These are phyloP conservation scores for Candolleomyces aberdarensis DNA, from an alignment of 768 basidiomycete genomes.

Conservation along the genomic window DNA sequence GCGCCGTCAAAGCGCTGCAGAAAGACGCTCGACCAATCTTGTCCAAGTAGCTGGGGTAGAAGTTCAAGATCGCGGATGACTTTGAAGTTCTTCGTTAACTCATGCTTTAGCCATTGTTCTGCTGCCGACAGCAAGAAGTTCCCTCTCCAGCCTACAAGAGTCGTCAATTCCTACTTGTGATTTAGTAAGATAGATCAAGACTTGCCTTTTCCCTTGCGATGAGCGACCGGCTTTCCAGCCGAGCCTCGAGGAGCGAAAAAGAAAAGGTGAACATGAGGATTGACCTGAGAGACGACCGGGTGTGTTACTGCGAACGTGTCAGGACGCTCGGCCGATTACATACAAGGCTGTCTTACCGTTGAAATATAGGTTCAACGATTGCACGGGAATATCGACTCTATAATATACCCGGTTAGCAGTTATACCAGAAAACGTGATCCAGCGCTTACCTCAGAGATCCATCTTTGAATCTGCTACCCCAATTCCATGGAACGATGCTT, in stretches of 20 bases:
- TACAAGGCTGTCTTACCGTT: slow-evolving; percentile 49
- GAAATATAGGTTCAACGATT: slow-evolving; percentile 84
- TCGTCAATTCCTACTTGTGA: neutral
- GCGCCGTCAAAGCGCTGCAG: slow-evolving; percentile 89
- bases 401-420: neutral
- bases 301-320: slow-evolving; percentile 62
- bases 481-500: slow-evolving; percentile 85
- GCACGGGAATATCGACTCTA: slow-evolving; percentile 94
- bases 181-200: slow-evolving; percentile 16
- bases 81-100: slow-evolving; percentile 96
- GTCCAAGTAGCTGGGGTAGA: slow-evolving; percentile 87
- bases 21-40: slow-evolving; percentile 96
- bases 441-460: slow-evolving; percentile 71
- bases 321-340: neutral
- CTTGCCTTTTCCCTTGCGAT: slow-evolving; percentile 86
- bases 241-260: slow-evolving; percentile 92
- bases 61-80: slow-evolving; percentile 97
- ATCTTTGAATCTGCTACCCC: slow-evolving; percentile 93
- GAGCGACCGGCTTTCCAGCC: slow-evolving; percentile 90
- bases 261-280: slow-evolving; percentile 88
- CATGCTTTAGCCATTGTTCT: slow-evolving; percentile 93
- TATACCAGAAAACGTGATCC: neutral
- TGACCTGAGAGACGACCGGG: slow-evolving; percentile 93
- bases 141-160: slow-evolving; percentile 76
- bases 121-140: slow-evolving; percentile 90